Base-by-base conservation (phyloP, 805 yeast species). In the Hanseniaspora singularis region DNA sequence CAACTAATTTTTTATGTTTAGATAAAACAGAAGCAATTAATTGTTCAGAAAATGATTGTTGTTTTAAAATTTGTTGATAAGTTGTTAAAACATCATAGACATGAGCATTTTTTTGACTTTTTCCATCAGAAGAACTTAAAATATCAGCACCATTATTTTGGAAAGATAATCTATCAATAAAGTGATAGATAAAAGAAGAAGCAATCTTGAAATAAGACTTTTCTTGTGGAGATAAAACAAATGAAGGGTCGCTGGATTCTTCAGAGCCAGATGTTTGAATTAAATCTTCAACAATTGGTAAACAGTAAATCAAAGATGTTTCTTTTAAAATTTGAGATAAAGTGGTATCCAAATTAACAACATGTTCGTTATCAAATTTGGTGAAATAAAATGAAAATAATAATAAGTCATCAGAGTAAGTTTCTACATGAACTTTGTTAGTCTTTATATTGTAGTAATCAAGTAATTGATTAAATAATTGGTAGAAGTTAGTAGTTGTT, bases 121-220 rank as follows among this genome's bases (percentile, higher is more conserved):
- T 40, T 11, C 31, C 31, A 15, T 24, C 41, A 31, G 48, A 26
- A 14, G 9, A 4, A 23, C 30, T 8, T 10, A 44, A 16, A 3
- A 44, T 20, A 18, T 44, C 41, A 24, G 48, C 39, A 44, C 48
- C 48, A 23, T 44, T 44, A 38, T 44, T 44, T 3, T 33, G 33
- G 16, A 44, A 44, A 2, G 48, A 37, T 24, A 89, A 72, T 60
- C 97, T 75, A 69, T 92, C 92, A 64, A 89, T 73, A 68, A 89
- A 92, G 65, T 92, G 97, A 30, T 94, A 81, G 42, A 86, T 94
- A 61, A 92, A 89, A 51, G 86, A 83, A 38, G 83, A 81, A 56
- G 89, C 95, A 63, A 87, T 81, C 63, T 89, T 97, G 38, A 96
- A 94, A 62, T 92, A 92, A 49, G 87, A 80, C 38, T 88, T 77